Conservation (phyloP, 1,284 basidiomycete species). For the Heimioporus retisporus region DNA sequence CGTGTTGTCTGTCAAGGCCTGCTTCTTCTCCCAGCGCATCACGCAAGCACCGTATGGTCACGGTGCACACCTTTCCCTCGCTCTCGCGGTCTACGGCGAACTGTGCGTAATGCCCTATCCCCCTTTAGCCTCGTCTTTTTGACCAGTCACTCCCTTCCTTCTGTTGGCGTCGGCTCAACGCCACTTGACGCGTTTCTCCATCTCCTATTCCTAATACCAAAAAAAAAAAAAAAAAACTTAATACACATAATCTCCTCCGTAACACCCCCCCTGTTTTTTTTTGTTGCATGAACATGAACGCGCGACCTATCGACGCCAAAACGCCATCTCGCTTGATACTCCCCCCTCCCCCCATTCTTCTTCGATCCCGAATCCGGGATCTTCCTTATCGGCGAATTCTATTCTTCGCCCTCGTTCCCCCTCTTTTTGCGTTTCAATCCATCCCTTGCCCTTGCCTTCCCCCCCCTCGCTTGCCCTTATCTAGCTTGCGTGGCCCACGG, state of each 20-base stretch:
- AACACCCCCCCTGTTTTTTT: conserved; percentile 7
- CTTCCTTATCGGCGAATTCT: conserved; percentile 25
- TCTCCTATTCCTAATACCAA: conserved; percentile 13
- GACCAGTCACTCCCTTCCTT: conserved; percentile 11
- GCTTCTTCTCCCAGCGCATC: conserved; percentile 56
- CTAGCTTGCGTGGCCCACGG: conserved; percentile 49
- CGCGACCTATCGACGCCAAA: conserved; percentile 31
- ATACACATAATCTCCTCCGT: conserved; percentile 31
- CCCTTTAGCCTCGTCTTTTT: conserved; percentile 10
- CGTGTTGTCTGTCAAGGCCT: conserved; percentile 72
- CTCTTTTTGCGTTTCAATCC: not conserved
- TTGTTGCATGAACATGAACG: too few relatives aligned
- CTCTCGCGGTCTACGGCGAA: conserved; percentile 72
- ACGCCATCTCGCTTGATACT: conserved; percentile 29
- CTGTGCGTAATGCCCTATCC: conserved; percentile 56
- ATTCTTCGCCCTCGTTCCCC: too few relatives aligned
- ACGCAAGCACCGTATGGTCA: conserved; percentile 60
- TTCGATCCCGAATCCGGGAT: conserved; percentile 34
- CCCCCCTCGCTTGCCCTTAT: conserved; percentile 18
- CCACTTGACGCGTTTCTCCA: conserved; percentile 21
- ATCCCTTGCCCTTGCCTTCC: conserved; percentile 15
- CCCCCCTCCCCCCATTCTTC: conserved; percentile 18
- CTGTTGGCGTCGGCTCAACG: conserved; percentile 24
- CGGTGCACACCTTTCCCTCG: conserved; percentile 66
- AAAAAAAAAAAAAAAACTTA: not conserved